Base-by-base conservation (phyloP, 495 filamentous ascomycete species). In the Collariella sp. region DNA sequence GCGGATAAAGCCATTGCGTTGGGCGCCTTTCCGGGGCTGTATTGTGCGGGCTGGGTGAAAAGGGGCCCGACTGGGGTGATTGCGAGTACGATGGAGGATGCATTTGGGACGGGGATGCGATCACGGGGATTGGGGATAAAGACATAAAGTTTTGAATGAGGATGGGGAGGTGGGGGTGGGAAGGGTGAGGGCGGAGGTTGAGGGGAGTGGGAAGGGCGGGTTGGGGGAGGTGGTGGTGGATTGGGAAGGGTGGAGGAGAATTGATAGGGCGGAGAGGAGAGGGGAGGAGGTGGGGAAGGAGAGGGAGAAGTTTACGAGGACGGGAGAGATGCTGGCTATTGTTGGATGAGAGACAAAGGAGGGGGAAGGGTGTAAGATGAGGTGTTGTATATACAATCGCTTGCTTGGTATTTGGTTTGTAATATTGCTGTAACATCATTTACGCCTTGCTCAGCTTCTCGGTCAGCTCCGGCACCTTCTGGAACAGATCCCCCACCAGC, bases 41-140 rank as follows among this genome's bases (percentile, higher is more conserved):
- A 98, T 68, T 91, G 89, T 58, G 88, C 91, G 19, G 93, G 93
- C 4, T 98, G 93, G 93, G 91, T 95, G 19, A 97, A 97, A 70
- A 78, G 88, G 39, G 93, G 93, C 1, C 94, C 93, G 0, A 95
- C 90, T 5, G 93, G 93, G 6, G 91, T 96, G 3, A 97, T 98
- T 67, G 91, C 93, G 10, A 89, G 83, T 24, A 98, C 93, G 0
- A 95, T 98, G 91, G 83, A 84, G 48, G 94, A 97, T 68, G 94
- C 91, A 0, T 96, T 96, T 62, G 78, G 79, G 16, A 96, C 90
- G 2, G 94, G 0, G 89, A 95, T 66, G 82, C 83, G 2, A 84
- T 98, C 45, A 78, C 77, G 0, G 66, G 10, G 93, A 97, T 62
- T 88, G 89, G 81, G n/a, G 55, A 66, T 18, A 54, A 45, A 10